These are phyloP conservation scores for Carpinus fangiana DNA, from an alignment of 306 rosid genomes.

Conservation along the genomic window DNA sequence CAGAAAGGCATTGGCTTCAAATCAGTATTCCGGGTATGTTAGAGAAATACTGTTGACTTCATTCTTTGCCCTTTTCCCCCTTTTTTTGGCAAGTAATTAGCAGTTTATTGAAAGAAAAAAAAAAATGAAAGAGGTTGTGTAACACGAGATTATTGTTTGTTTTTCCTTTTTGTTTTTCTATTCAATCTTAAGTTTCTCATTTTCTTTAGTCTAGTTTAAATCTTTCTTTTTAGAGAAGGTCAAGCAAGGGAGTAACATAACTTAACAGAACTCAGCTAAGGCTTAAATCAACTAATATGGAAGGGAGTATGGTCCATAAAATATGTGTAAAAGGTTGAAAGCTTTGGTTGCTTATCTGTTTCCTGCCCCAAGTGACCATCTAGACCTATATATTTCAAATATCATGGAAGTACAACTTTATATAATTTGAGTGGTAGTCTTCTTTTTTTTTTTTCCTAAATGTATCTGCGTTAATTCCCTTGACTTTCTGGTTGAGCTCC, in stretches of 20 bases:
- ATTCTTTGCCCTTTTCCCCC: not conserved
- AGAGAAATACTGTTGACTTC: not conserved
- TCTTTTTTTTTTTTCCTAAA: not conserved
- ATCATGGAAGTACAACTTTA: not conserved
- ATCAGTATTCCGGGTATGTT: constrained; percentile 92
- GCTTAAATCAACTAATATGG: not conserved
- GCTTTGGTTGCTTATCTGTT: not conserved
- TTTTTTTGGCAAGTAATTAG: constrained; percentile 1
- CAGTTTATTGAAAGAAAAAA: not conserved
- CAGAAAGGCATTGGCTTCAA: constrained; percentile 98
- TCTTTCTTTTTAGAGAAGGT: not conserved
- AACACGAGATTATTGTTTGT: not conserved
- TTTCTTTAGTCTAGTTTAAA: not conserved
- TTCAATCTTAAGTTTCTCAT: not conserved
- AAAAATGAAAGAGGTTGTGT: not conserved
- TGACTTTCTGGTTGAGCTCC: not conserved
- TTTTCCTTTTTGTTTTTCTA: not conserved
- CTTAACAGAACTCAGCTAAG: not conserved
- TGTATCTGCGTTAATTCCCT: not conserved
- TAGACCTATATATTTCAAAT: not conserved
- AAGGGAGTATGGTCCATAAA: not conserved
- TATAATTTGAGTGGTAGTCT: not conserved
- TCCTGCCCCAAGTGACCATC: not conserved
- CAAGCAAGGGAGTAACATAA: not conserved
- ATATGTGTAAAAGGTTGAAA: not conserved